Percentiles rank a stretch among this genome's conserved stretches.
Evolutionary conservation across 768 basidiomycete species (phyloP).

Genomic region (Amanita jacksonii): DNA sequence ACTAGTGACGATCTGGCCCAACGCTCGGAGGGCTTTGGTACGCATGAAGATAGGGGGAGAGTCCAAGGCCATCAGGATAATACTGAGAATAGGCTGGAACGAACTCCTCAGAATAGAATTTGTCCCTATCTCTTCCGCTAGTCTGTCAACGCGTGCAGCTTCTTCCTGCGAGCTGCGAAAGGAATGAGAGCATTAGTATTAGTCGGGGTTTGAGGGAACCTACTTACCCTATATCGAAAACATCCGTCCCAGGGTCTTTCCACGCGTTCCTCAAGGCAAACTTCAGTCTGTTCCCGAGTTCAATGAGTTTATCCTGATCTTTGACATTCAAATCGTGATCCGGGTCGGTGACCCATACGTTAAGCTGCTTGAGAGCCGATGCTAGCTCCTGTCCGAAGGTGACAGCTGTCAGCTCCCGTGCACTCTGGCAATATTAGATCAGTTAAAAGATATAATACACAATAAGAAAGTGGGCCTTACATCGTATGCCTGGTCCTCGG

Average conservation of each 20-base stretch:
- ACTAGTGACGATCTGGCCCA: conserved; percentile 83
- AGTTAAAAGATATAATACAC: conserved; percentile 4
- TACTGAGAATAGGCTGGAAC: conserved; percentile 76
- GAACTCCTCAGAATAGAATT: conserved; percentile 69
- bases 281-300: conserved; percentile 52
- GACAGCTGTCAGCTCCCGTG: conserved; percentile 71
- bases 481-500: conserved; percentile 75
- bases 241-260: conserved; percentile 56
- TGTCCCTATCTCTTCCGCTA: conserved; percentile 69
- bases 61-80: conserved; percentile 72
- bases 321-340: conserved; percentile 32
- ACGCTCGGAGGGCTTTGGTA: conserved; percentile 84
- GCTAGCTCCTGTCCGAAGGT: conserved; percentile 80
- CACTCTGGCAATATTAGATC: conserved; percentile 49
- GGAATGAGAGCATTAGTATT: background rate
- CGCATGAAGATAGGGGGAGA: conserved; percentile 86
- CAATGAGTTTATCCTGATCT: conserved; percentile 29
- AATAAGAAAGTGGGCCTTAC: conserved; percentile 30
- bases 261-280: conserved; percentile 61
- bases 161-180: conserved; percentile 60
- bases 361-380: conserved; percentile 49
- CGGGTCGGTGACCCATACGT: conserved; percentile 38
- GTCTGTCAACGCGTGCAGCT: conserved; percentile 50
- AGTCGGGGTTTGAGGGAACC: background rate
- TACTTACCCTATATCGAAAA: conserved; percentile 79